A percentile compares a stretch with the other conserved stretches of the same genome.
Conservation (phyloP, 2,329 filamentous ascomycete species). For the Neonectria coccinea region DNA sequence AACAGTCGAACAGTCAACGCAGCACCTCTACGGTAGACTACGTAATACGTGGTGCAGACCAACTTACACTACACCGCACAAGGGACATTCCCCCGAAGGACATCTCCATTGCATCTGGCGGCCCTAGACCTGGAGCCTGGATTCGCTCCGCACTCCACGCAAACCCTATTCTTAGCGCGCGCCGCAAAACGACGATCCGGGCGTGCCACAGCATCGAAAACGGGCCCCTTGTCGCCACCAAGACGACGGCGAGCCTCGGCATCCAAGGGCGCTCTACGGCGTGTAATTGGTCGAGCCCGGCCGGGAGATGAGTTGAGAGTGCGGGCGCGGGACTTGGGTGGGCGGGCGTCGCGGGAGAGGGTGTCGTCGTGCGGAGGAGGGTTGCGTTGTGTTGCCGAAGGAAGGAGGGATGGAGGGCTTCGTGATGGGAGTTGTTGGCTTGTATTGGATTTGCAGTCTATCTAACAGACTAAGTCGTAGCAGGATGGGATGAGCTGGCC, state of each 20-base stretch:
- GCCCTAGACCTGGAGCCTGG: not conserved
- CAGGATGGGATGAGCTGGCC: not conserved
- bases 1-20: not conserved
- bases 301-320: constrained; percentile 25
- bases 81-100: constrained; percentile 25
- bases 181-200: constrained; percentile 19
- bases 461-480: not conserved
- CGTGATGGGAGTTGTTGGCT: not conserved
- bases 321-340: constrained; percentile 20
- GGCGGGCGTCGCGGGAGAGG: constrained; percentile 9
- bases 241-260: constrained; percentile 23
- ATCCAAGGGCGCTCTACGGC: constrained; percentile 22
- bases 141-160: not conserved
- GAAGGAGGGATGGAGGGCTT: not conserved
- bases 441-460: not conserved
- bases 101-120: constrained; percentile 12
- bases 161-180: constrained; percentile 12
- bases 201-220: constrained; percentile 11
- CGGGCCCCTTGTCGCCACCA: constrained; percentile 10
- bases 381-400: not conserved
- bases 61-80: constrained; percentile 14
- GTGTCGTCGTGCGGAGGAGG: constrained; percentile 19
- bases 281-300: constrained; percentile 23
- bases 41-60: not conserved
- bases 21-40: not conserved